phyloP scores from a whole-genome alignment of 148 eudicot species.

The Heliosperma pusillum region DNA sequence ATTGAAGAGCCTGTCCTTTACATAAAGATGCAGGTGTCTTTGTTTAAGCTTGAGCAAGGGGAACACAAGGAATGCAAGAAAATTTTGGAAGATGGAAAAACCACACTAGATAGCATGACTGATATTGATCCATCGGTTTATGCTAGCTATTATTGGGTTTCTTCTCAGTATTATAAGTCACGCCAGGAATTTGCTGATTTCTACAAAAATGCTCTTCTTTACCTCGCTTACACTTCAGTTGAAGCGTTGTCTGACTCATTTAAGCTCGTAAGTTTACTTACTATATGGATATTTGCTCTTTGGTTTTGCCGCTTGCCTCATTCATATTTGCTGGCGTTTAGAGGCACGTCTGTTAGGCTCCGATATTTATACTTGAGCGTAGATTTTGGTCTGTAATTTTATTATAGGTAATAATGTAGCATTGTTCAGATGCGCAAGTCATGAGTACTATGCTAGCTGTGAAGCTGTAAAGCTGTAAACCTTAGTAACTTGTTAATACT shows the following conservation, averaged over 20 bases:
- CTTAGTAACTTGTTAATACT: background rate
- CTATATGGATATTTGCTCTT: background rate
- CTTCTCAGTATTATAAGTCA: constrained; percentile 41
- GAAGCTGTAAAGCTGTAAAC: too few species aligned
- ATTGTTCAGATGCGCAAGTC: background rate
- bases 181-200: constrained; percentile 90
- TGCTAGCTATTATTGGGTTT: constrained; percentile 86
- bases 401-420: too few species aligned
- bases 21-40: constrained; percentile 80
- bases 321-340: too few species aligned
- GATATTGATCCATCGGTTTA: constrained; percentile 96
- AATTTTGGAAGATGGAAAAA: constrained; percentile 76
- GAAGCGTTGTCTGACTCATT: constrained; percentile 86
- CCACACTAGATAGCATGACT: constrained; percentile 85
- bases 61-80: constrained; percentile 84
- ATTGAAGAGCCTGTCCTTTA: constrained; percentile 83
- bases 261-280: constrained; percentile 58
- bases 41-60: constrained; percentile 73
- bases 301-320: background rate
- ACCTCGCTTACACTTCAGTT: constrained; percentile 90
- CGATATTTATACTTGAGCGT: too few species aligned
- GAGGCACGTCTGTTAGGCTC: too few species aligned
- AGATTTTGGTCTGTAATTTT: background rate
- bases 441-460: background rate
- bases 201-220: constrained; percentile 90